These are phyloP conservation scores for Epicoccum sorghinum DNA, from an alignment of 2,329 filamentous ascomycete genomes.

Conservation along the genomic window DNA sequence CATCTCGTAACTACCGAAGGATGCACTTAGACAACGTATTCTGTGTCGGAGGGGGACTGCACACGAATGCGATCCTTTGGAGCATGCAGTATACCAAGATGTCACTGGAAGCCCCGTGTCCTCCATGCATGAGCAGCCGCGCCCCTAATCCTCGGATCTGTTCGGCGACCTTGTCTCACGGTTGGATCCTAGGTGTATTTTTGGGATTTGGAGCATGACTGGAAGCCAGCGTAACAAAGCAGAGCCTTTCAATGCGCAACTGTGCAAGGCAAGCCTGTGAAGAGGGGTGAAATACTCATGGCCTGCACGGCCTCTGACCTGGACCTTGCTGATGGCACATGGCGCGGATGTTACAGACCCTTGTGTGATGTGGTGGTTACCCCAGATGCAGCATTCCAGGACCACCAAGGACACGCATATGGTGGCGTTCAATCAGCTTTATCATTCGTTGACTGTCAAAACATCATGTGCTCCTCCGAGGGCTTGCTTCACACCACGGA, in stretches of 20 bases:
- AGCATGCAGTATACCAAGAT: background rate
- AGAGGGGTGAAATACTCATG: slow-evolving; percentile 12
- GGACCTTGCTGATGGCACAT: slow-evolving; percentile 24
- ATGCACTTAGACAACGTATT: background rate
- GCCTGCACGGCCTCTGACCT: slow-evolving; percentile 20
- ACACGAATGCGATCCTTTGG: background rate
- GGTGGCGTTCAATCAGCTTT: slow-evolving; percentile 15
- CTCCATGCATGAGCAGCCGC: background rate
- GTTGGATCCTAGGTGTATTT: background rate
- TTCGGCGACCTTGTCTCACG: background rate
- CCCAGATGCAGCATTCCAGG: slow-evolving; percentile 14
- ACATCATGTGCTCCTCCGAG: slow-evolving; percentile 9
- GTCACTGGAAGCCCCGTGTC: background rate
- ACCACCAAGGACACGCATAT: slow-evolving; percentile 29
- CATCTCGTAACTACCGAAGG: background rate
- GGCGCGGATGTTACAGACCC: slow-evolving; percentile 22
- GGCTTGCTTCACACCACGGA: background rate
- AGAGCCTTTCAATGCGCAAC: background rate
- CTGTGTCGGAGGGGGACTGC: background rate
- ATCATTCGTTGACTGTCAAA: slow-evolving; percentile 26
- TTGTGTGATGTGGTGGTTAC: slow-evolving; percentile 18
- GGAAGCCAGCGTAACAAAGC: background rate
- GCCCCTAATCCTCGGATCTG: background rate
- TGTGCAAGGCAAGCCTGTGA: background rate
- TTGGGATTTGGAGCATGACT: background rate